Percentiles rank a stretch among this genome's conserved stretches.
phyloP scores from a whole-genome alignment of 176 grass and related monocot species.

The Oryza rufipogon region DNA sequence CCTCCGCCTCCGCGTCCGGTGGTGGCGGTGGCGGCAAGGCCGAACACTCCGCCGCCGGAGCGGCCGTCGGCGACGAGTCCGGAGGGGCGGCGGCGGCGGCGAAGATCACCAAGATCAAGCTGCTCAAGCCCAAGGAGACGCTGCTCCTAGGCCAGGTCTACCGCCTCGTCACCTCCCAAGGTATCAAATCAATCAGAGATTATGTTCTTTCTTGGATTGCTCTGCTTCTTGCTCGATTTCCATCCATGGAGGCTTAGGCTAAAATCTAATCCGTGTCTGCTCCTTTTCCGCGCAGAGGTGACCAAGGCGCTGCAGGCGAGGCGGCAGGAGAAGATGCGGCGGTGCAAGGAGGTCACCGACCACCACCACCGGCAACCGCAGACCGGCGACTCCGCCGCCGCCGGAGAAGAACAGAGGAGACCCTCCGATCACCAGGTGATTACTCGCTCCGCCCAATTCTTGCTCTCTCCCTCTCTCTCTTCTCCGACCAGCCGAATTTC shows the following conservation, averaged over 20 bases:
- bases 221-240: background rate
- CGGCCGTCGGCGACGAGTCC: background rate
- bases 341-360: background rate
- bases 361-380: background rate
- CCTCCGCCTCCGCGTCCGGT: background rate
- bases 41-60: background rate
- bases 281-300: constrained; percentile 47
- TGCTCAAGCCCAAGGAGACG: constrained; percentile 75
- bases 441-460: background rate
- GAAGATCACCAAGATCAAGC: constrained; percentile 78
- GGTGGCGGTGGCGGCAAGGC: background rate
- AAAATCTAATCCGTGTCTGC: background rate
- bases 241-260: background rate
- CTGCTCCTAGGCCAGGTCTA: constrained; percentile 84
- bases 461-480: background rate
- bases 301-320: constrained; percentile 59
- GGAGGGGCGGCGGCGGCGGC: background rate
- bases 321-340: constrained; percentile 57
- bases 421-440: constrained; percentile 11
- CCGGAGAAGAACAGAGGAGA: constrained; percentile 19
- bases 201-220: background rate
- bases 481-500: background rate
- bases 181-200: constrained; percentile 15
- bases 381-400: background rate
- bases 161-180: constrained; percentile 91